Base-by-base conservation (phyloP, 371 early-diverging fungal genomes). In the Furculomyces boomerangus region DNA sequence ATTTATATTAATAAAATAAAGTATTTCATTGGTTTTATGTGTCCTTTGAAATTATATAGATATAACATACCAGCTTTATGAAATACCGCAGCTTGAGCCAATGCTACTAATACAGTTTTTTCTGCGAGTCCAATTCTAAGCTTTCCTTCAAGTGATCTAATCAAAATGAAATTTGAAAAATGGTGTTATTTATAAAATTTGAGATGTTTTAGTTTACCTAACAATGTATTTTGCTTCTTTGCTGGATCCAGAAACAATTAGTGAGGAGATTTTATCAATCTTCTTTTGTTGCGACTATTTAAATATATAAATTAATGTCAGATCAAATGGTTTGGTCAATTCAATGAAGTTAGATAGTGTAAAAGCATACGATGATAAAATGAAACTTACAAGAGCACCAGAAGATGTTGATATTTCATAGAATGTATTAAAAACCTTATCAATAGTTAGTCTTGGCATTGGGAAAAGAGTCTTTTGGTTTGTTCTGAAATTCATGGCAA, bases 121-220 rank as follows among this genome's bases (percentile, higher is more conserved):
- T 95, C 98, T 0, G 98, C 98, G 26, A 99, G 72, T 30, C 98
- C 98, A 58, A 99, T 97, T 29, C 98, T 81, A 37, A 99, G 75
- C 57, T 93, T 94, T 20, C 98, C 99, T 65, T 93, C 95, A 24
- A 98, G 71, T 27, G 90, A 87, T 52, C 93, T 79, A 57, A 37
- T 45, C 20, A 25, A 10, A 29, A 18, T 10, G 1, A 40, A 16
- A 31, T 30, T 29, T 57, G 22, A 43, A 16, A 13, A 43, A 16
- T 13, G 22, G 22, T 43, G 22, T n/a, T 43, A 43, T 13, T 3
- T 16, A 43, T 8, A 16, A 3, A 16, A 43, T 8, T 43, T 16
- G 20, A 43, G 43, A 13, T 20, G 43, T 43, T n/a, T 25, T 41
- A 22, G 24, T 41, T 25, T 58, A 81, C 80, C 92, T 69, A 56